Percentiles rank a stretch among this genome's conserved stretches.
These are phyloP conservation scores for Phytopythium delawarense DNA, from an alignment of 352 stramenopile genomes.

Conservation along the genomic window DNA sequence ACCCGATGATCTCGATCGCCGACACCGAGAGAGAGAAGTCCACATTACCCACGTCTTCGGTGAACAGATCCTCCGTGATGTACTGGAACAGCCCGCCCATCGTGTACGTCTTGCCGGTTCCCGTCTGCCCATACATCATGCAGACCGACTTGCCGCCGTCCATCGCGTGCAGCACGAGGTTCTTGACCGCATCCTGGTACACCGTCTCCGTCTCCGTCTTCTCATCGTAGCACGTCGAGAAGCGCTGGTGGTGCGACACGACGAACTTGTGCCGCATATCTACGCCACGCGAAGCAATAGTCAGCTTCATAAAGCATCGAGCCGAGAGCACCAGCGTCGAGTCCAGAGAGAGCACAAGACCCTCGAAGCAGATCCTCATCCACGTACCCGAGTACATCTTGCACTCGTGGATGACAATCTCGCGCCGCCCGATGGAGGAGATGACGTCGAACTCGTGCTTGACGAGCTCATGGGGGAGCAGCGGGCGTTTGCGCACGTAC, in stretches of 20 bases:
- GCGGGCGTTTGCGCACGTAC: conserved; percentile 84
- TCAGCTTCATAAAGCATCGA: no score
- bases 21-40: conserved; percentile 46
- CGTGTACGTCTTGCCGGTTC: conserved; percentile 75
- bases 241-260: conserved; percentile 66
- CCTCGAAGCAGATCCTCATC: neutral
- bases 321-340: neutral
- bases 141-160: conserved; percentile 65
- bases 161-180: conserved; percentile 67
- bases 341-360: neutral
- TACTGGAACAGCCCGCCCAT: conserved; percentile 84
- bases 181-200: conserved; percentile 59
- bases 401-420: conserved; percentile 87
- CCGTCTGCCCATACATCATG: conserved; percentile 80
- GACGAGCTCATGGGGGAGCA: conserved; percentile 80
- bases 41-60: conserved; percentile 36
- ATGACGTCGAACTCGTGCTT: conserved; percentile 90
- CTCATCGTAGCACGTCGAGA: conserved; percentile 78
- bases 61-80: conserved; percentile 67
- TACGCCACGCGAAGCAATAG: neutral
- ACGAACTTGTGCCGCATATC: conserved; percentile 90
- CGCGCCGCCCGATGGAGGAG: conserved; percentile 41
- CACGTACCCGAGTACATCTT: conserved; percentile 77
- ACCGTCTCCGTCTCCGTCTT: conserved; percentile 69
- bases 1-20: conserved; percentile 56